Conservation (phyloP, 2,329 filamentous ascomycete genomes). For the Aspergillus sp. region DNA sequence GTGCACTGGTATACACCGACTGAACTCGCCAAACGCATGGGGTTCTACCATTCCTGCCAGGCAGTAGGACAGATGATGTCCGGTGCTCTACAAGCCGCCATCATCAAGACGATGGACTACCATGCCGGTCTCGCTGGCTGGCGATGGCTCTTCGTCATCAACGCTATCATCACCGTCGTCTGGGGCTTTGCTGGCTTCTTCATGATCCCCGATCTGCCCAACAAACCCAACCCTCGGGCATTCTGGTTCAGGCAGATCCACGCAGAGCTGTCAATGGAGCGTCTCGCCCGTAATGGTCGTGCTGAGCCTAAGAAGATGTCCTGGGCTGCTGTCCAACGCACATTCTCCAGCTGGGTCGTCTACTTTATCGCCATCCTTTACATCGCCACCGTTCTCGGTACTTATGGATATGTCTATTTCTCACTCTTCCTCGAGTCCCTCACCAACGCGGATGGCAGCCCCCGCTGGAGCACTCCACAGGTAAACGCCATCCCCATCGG, state of each 20-base stretch:
- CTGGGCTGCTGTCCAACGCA: slow-evolving; percentile 41
- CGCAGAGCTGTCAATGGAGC: slow-evolving; percentile 38
- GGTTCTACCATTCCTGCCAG: slow-evolving; percentile 27
- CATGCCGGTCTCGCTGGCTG: slow-evolving; percentile 26
- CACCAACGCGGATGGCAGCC: slow-evolving; percentile 34
- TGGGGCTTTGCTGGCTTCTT: slow-evolving; percentile 31
- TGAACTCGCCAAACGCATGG: slow-evolving; percentile 29
- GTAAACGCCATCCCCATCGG: slow-evolving; percentile 49
- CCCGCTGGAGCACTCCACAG: slow-evolving; percentile 39
- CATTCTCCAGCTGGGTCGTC: slow-evolving; percentile 41
- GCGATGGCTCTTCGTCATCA: slow-evolving; percentile 36
- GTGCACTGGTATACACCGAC: slow-evolving; percentile 36
- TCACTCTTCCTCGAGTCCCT: slow-evolving; percentile 18
- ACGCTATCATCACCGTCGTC: slow-evolving; percentile 32
- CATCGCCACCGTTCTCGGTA: slow-evolving; percentile 42
- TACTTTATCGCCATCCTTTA: slow-evolving; percentile 46
- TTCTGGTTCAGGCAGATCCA: slow-evolving; percentile 36
- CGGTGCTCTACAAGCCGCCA: slow-evolving; percentile 26
- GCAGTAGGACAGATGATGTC: slow-evolving; percentile 27
- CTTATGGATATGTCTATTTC: slow-evolving; percentile 39
- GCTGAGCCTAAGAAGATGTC: slow-evolving; percentile 44
- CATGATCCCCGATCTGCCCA: slow-evolving; percentile 37
- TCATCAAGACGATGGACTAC: slow-evolving; percentile 27
- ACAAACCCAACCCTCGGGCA: slow-evolving; percentile 19
- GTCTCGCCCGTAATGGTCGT: slow-evolving; percentile 41